Evolutionary conservation across 495 filamentous ascomycete species (phyloP), one percentile per base, ranked within the genome.

Genomic region (Annulohypoxylon stygium): DNA sequence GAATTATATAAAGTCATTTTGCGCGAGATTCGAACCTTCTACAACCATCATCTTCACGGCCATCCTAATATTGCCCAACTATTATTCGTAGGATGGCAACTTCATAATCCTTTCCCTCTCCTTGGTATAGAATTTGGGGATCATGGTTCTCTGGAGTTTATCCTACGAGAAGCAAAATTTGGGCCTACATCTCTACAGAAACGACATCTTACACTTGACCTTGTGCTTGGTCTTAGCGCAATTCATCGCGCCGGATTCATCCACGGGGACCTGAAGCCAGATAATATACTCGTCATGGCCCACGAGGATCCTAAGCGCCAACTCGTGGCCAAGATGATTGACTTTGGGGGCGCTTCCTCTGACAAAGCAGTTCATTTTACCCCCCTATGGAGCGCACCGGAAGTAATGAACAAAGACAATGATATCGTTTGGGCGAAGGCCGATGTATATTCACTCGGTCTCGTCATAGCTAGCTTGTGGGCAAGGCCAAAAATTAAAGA

Each of bases 181-280:
- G 25, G 26, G 25, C 53, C 53, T 6, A 14, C 53, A 25, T 1
- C 25, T 16, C 33, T 25, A 14, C 9, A 57, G n/a, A 57, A 57
- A 16, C 30, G 12, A 16, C 53, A 57, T 25, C 33, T 57, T 12
- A 57, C 26, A 3, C 10, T 57, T 14, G 53, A 57, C 25, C 33
- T 57, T n/a, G 53, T 25, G 1, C 53, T 57, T 57, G 53, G 53
- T n/a, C 53, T 57, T 36, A 23, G 53, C 3, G 53, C 53, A 36
- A n/a, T 57, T 36, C 53, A 57, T 57, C 23, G 53, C 9, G 53
- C 53, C 12, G 30, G 30, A 10, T 4, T 34, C 9, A 25, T 57
- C 0, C 53, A 57, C n/a, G 23, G 53, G 1, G 53, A 57, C 26
- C 53, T 57, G 10, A 57, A 57, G 30, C 25, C 53, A 14, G 10